phyloP scores from a whole-genome alignment of 75 land plant species.

The Picea sitchensis region DNA sequence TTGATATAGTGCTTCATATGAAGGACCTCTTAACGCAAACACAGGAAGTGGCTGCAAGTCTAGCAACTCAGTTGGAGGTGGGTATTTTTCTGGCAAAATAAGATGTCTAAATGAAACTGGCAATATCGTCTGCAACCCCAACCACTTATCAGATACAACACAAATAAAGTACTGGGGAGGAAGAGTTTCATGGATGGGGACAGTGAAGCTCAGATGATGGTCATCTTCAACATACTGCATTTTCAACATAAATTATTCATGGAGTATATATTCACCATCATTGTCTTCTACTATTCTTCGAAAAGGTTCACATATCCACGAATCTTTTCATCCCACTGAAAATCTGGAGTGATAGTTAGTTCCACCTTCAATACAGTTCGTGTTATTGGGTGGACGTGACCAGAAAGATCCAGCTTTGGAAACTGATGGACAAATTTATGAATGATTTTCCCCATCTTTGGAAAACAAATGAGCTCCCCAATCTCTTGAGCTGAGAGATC shows the following conservation, averaged over 20 bases:
- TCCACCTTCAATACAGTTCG: constrained; percentile 86
- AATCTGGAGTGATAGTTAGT: constrained; percentile 88
- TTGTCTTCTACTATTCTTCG: constrained; percentile 97
- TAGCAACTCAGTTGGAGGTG: constrained; percentile 92
- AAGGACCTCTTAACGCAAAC: constrained; percentile 77
- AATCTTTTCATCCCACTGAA: constrained; percentile 93
- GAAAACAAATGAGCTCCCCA: constrained; percentile 83
- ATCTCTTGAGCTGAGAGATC: constrained; percentile 88
- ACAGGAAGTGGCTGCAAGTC: constrained; percentile 95
- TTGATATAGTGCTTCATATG: constrained; percentile 85
- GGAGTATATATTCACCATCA: constrained; percentile 94
- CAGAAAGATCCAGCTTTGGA: constrained; percentile 83
- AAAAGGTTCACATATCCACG: constrained; percentile 92
- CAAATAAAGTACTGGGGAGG: constrained; percentile 98
- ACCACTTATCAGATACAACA: constrained; percentile 91
- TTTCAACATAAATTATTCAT: constrained; percentile 90
- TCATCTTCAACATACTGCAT: constrained; percentile 97
- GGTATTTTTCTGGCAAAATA: constrained; percentile 88
- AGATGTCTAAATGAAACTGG: constrained; percentile 94
- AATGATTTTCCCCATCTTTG: constrained; percentile 77
- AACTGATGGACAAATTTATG: constrained; percentile 87
- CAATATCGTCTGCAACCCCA: constrained; percentile 79
- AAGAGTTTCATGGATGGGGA: constrained; percentile 91
- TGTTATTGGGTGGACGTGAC: constrained; percentile 89
- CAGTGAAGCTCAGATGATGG: constrained; percentile 85